These are phyloP conservation scores for Microcyclosporella mali DNA, from an alignment of 2,329 filamentous ascomycete genomes.

Conservation along the genomic window DNA sequence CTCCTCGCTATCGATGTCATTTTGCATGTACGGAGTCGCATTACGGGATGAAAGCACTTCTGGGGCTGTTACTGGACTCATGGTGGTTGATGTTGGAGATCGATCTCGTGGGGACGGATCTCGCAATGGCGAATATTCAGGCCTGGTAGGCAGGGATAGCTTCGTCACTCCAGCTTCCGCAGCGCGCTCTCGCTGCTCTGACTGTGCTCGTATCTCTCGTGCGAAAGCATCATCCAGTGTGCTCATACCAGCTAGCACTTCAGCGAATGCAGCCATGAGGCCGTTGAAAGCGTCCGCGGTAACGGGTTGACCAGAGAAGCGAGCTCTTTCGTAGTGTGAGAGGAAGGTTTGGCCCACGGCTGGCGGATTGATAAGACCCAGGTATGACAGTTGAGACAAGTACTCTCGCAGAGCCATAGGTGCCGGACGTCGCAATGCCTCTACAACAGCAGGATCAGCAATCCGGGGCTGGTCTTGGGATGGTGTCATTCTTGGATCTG, in stretches of 20 bases:
- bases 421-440: constrained; percentile 62
- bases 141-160: constrained; percentile 3
- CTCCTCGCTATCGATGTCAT: constrained; percentile 18
- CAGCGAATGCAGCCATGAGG: constrained; percentile 79
- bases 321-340: constrained; percentile 70
- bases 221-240: constrained; percentile 53
- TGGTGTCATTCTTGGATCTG: constrained; percentile 43
- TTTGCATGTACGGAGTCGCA: constrained; percentile 20
- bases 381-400: constrained; percentile 59
- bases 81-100: constrained; percentile 18
- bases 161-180: background rate
- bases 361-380: constrained; percentile 57
- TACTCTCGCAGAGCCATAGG: constrained; percentile 76
- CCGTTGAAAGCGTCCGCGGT: constrained; percentile 65
- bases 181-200: constrained; percentile 8
- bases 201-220: constrained; percentile 33
- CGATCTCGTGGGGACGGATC: constrained; percentile 11
- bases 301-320: constrained; percentile 68
- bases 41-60: constrained; percentile 17
- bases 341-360: constrained; percentile 58
- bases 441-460: constrained; percentile 49
- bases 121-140: constrained; percentile 1
- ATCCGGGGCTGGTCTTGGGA: constrained; percentile 25
- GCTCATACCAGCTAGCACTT: constrained; percentile 68
- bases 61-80: constrained; percentile 26